These are phyloP conservation scores for Penicillium concentricum DNA, from an alignment of 2,329 filamentous ascomycete genomes.

Conservation along the genomic window DNA sequence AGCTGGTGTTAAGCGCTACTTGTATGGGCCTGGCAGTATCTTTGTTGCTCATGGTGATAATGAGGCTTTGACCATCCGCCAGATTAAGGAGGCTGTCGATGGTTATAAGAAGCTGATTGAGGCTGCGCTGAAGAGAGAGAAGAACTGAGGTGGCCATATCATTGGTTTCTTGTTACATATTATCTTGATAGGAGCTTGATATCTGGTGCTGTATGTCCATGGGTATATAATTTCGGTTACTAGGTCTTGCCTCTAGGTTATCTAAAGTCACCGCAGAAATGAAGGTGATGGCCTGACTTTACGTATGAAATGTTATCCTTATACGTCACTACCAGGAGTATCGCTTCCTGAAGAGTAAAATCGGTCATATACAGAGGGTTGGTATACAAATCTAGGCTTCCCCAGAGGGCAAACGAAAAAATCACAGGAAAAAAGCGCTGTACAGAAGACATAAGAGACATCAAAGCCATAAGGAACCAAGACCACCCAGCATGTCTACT, in stretches of 20 bases:
- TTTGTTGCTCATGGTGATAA: constrained; percentile 28
- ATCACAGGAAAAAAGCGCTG: neutral
- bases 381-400: neutral
- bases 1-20: constrained; percentile 50
- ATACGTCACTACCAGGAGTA: neutral
- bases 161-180: neutral
- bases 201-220: neutral
- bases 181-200: too few relatives aligned
- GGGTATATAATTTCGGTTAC: neutral
- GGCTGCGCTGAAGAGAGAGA: constrained; percentile 19
- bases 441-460: neutral
- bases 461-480: neutral
- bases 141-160: neutral
- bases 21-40: constrained; percentile 46
- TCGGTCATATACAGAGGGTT: neutral
- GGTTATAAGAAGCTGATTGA: constrained; percentile 24
- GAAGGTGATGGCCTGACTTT: too few relatives aligned
- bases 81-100: constrained; percentile 19
- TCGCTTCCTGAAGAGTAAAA: neutral
- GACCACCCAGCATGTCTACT: neutral
- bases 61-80: constrained; percentile 20
- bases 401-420: neutral
- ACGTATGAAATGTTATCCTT: neutral
- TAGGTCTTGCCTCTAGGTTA: neutral
- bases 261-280: neutral